These are phyloP conservation scores for Penicillium coprophilum DNA, from an alignment of 495 filamentous ascomycete species.

Conservation along the genomic window DNA sequence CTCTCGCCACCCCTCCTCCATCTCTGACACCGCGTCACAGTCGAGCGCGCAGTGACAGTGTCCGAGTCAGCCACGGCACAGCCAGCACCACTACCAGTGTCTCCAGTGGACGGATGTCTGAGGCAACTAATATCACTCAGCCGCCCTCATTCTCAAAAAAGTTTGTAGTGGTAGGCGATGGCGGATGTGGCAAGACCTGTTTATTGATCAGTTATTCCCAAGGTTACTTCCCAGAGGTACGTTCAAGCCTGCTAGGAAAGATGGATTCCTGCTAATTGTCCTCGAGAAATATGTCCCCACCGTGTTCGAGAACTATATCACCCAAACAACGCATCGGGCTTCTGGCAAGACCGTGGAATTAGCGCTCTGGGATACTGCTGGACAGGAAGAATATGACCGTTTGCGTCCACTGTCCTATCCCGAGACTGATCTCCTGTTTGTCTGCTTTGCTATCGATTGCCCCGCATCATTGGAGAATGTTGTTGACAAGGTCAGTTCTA, in stretches of 20 bases:
- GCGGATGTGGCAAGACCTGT: conserved; percentile 98
- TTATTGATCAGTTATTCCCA: conserved; percentile 96
- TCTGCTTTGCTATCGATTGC: conserved; percentile 99
- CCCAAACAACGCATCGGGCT: conserved; percentile 80
- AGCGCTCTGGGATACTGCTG: conserved; percentile 97
- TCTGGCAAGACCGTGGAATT: conserved; percentile 93
- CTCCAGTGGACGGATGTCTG: conserved; percentile 66
- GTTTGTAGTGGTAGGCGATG: conserved; percentile 97
- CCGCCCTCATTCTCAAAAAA: conserved; percentile 95
- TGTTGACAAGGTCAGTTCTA: conserved; percentile 84
- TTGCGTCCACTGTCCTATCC: conserved; percentile 94
- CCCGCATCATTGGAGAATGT: conserved; percentile 97
- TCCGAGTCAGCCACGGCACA: conserved; percentile 72
- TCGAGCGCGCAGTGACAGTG: conserved; percentile 58
- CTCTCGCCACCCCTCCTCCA: conserved; percentile 47
- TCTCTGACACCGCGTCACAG: conserved; percentile 49
- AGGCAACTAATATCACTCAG: conserved; percentile 80
- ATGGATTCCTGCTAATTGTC: conserved; percentile 13
- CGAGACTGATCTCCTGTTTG: conserved; percentile 95
- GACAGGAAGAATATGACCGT: conserved; percentile 98
- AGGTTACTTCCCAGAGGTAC: conserved; percentile 97
- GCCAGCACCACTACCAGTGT: conserved; percentile 74
- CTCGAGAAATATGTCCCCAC: conserved; percentile 97
- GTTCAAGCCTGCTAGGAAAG: conserved; percentile 4
- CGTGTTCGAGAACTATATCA: conserved; percentile 99